Base-by-base conservation (phyloP, 2,329 filamentous ascomycete genomes). In the Ceratocystis papillata region DNA sequence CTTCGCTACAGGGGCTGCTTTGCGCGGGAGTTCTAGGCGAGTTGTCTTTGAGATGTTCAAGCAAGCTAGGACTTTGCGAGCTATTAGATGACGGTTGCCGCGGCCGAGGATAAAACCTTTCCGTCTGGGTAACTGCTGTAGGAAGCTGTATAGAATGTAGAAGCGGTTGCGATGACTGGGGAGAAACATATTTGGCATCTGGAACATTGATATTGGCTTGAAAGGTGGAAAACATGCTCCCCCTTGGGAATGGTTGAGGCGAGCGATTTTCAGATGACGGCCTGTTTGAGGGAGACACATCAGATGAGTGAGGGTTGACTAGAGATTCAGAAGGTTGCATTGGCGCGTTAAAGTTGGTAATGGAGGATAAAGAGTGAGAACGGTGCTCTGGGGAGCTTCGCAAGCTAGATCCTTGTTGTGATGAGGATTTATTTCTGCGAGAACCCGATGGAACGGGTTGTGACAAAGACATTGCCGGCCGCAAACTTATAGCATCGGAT, bases 21-120 rank as follows among this genome's bases (percentile, higher is more conserved):
- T 77, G 75, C 1, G 74, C 74, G 17, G 78, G 76, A 2, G 75
- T 80, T 67, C 75, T 72, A 30, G 75, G 79, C 44, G 72, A 75
- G 28, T 69, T 75, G n/a, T 67, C 66, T 33, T 65, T 44, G 15
- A 67, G 5, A 12, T 41, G 37, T 4, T 60, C 64, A 55, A 8
- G 33, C 30, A 59, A 33, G n/a, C 33, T 60, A 1, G 63, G 63
- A 20, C 66, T 59, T 8, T 67, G 17, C 59, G 63, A 41, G 60
- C 59, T 12, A 41, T 50, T 48, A 30, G 62, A 65, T 28, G 66
- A 67, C 44, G 57, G 28, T 28, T 67, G 57, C 22, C 65, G 50
- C 25, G 60, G 45, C 30, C 44, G 45, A 17, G 50, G 12, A 22
- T 37, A 33, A 10, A 17, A 44, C 45, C 20, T 41, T 5, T 65